Conservation (phyloP, 768 basidiomycete species). For the Macrolepiota albuminosa region DNA sequence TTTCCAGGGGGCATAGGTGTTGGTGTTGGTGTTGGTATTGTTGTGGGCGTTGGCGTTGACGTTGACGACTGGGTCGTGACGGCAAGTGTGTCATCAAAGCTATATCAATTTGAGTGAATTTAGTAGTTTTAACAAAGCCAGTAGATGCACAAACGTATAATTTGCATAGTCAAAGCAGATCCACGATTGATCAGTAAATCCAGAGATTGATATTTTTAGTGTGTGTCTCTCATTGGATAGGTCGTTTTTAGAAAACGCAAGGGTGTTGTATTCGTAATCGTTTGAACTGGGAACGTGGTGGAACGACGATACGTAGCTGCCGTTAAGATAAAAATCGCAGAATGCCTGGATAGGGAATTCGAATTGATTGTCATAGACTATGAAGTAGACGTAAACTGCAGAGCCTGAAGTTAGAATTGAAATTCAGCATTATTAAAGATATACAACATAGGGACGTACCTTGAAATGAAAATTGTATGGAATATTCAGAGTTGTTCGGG, state of each 20-base stretch:
- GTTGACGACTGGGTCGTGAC: not conserved
- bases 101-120: not conserved
- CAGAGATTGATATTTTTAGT: conserved; percentile 27
- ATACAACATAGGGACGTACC: not conserved
- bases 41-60: not conserved
- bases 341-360: conserved; percentile 17
- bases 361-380: conserved; percentile 14
- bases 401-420: conserved; percentile 20
- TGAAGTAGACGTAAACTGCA: conserved; percentile 35
- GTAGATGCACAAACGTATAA: not conserved
- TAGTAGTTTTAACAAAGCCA: not conserved
- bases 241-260: conserved; percentile 22
- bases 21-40: not conserved
- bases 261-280: conserved; percentile 23
- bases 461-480: conserved; percentile 13
- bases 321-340: conserved; percentile 29
- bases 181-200: conserved; percentile 13
- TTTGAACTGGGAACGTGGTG: conserved; percentile 21
- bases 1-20: not conserved
- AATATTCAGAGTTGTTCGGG: not conserved
- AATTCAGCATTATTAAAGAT: not conserved
- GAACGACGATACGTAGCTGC: conserved; percentile 15
- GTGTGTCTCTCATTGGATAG: conserved; percentile 25
- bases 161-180: not conserved
- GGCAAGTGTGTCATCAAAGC: not conserved